phyloP scores from a whole-genome alignment of 148 eudicot genomes.

The Nepenthes mirabilis region DNA sequence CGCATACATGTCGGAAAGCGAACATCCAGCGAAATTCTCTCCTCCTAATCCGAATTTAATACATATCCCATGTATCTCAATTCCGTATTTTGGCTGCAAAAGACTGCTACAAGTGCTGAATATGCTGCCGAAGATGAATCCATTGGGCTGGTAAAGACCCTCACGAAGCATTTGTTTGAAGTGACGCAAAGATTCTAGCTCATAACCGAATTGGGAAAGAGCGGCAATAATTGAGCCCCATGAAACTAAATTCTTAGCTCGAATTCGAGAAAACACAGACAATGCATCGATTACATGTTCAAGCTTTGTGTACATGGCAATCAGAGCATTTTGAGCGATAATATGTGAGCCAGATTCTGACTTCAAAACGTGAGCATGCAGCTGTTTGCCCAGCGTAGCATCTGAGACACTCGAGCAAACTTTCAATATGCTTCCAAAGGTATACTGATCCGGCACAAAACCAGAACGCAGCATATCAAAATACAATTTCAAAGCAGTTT shows the following conservation, averaged over 20 bases:
- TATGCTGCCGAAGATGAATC: constrained; percentile 29
- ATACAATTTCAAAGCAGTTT: constrained; percentile 17
- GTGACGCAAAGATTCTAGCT: constrained; percentile 17
- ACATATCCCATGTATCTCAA: constrained; percentile 30
- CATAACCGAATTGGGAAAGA: constrained; percentile 25
- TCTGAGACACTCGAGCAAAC: constrained; percentile 15
- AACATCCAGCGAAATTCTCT: constrained; percentile 16
- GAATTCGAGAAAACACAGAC: constrained; percentile 15
- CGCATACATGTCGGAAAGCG: constrained; percentile 16
- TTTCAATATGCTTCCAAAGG: constrained; percentile 24
- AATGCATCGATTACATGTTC: constrained; percentile 17
- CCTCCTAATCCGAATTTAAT: constrained; percentile 23
- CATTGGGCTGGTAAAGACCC: constrained; percentile 24
- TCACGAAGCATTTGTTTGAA: constrained; percentile 24
- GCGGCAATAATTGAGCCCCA: constrained; percentile 38
- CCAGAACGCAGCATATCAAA: constrained; percentile 16
- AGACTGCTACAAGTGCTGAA: constrained; percentile 27
- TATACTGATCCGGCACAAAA: constrained; percentile 22
- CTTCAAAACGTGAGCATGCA: too few relatives aligned
- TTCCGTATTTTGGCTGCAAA: constrained; percentile 21
- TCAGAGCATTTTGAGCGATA: constrained; percentile 9
- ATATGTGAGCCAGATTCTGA: too few relatives aligned
- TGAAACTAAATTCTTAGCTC: constrained; percentile 26
- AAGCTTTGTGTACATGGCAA: constrained; percentile 27
- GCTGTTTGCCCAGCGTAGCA: too few relatives aligned